Conservation (phyloP, 306 rosid genomes). For the Trifolium fragiferum region DNA sequence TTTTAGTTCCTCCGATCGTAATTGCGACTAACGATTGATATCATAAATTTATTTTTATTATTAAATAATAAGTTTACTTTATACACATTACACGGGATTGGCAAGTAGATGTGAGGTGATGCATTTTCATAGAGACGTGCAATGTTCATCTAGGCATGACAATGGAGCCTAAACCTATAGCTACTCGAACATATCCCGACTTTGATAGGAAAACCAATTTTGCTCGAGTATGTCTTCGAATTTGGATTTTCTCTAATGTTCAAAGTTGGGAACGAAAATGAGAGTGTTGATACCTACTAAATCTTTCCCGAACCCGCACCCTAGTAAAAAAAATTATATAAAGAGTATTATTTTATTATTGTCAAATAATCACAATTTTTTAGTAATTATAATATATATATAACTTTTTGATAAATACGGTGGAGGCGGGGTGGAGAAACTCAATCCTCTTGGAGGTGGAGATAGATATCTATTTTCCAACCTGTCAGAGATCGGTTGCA, state of each 20-base stretch:
- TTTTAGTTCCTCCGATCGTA: no score
- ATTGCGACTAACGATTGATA: no score
- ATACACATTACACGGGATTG: not conserved
- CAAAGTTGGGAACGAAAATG: not conserved
- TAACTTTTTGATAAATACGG: no score
- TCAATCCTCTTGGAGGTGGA: not conserved
- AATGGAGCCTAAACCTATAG: not conserved
- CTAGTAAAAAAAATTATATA: not conserved
- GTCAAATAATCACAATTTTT: no score
- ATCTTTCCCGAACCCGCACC: not conserved
- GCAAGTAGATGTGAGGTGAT: not conserved
- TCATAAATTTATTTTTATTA: no score
- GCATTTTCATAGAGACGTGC: not conserved
- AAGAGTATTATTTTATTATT: no score
- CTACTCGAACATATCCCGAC: not conserved
- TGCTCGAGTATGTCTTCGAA: not conserved
- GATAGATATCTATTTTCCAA: not conserved
- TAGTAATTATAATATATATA: not conserved
- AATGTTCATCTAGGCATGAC: not conserved
- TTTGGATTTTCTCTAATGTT: not conserved
- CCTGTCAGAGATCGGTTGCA: not conserved
- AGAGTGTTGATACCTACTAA: not conserved
- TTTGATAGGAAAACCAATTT: not conserved
- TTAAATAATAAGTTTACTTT: no score
- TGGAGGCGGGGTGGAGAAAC: not conserved